Evolutionary conservation across 805 yeast species (phyloP).

Genomic region (Danielozyma ontarioensis): DNA sequence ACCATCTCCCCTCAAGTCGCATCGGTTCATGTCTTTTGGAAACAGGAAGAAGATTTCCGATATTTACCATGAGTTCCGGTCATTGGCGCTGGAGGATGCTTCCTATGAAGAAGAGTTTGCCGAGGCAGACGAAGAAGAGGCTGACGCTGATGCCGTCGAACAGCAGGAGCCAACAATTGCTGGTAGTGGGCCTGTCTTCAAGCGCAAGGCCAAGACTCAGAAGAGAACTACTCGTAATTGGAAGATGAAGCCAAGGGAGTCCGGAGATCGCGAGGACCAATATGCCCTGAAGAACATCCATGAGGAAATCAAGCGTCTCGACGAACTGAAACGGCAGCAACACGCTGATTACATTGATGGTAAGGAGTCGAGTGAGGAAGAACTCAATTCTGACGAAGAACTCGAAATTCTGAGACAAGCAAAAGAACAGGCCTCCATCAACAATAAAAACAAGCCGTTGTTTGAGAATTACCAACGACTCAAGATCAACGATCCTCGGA

Average conservation of each 20-base stretch:
- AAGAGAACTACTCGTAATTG: constrained; percentile 50
- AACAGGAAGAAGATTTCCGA: constrained; percentile 31
- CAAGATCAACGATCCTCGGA: constrained; percentile 45
- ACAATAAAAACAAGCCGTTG: constrained; percentile 19
- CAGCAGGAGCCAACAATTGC: too few species aligned
- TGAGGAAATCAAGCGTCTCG: constrained; percentile 30
- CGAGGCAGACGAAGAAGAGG: constrained; percentile 9
- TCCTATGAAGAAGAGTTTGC: constrained; percentile 11
- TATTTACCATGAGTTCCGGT: constrained; percentile 42
- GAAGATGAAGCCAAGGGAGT: constrained; percentile 40
- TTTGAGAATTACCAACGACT: constrained; percentile 49
- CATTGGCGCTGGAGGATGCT: constrained; percentile 21
- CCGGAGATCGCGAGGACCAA: constrained; percentile 18
- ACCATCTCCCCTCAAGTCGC: constrained; percentile 42
- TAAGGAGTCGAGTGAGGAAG: constrained; percentile 3
- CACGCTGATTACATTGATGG: constrained; percentile 19
- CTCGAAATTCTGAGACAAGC: constrained; percentile 8
- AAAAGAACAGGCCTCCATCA: constrained; percentile 1
- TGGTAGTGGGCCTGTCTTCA: neutral
- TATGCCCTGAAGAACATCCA: constrained; percentile 38
- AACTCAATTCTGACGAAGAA: constrained; percentile 9
- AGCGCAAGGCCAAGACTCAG: constrained; percentile 36
- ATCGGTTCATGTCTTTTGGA: constrained; percentile 20
- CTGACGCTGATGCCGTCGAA: constrained; percentile 5
- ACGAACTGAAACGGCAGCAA: constrained; percentile 21